These are phyloP conservation scores for Syzygium syzygioides DNA, from an alignment of 441 rosid genomes.

Conservation along the genomic window DNA sequence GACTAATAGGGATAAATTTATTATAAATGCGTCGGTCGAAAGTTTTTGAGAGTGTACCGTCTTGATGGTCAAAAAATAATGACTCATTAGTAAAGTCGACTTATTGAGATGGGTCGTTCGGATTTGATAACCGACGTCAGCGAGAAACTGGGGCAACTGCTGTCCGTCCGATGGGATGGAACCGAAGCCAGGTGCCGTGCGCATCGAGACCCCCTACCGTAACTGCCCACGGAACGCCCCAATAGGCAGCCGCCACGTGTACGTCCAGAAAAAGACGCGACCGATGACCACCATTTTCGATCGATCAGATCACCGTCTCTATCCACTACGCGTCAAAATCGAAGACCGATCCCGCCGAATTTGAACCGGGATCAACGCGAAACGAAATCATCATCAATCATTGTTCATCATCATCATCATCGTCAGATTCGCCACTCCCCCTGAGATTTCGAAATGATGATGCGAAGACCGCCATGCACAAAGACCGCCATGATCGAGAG, in stretches of 20 bases:
- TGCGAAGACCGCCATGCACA: not conserved
- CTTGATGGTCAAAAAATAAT: no score
- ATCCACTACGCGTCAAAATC: not conserved
- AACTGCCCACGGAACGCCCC: not conserved
- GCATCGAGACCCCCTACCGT: not conserved
- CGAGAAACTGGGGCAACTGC: not conserved
- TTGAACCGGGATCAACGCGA: not conserved
- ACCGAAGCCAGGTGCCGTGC: not conserved
- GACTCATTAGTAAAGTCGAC: not conserved
- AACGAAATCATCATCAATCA: not conserved
- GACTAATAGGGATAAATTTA: no score
- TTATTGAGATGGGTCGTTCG: not conserved
- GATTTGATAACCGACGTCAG: not conserved
- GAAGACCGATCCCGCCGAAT: not conserved
- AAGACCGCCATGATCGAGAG: not conserved
- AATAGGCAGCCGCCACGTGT: constrained; percentile 1
- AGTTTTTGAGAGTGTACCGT: no score
- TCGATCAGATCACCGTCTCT: not conserved
- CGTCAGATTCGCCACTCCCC: not conserved
- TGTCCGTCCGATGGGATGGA: not conserved
- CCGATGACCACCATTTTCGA: not conserved
- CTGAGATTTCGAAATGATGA: not conserved
- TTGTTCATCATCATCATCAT: not conserved
- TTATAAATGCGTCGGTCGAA: no score
- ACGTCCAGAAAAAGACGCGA: not conserved